Evolutionary conservation across 768 basidiomycete genomes (phyloP), one percentile per base, ranked within the genome.

Genomic region (Termitomyces sp.): DNA sequence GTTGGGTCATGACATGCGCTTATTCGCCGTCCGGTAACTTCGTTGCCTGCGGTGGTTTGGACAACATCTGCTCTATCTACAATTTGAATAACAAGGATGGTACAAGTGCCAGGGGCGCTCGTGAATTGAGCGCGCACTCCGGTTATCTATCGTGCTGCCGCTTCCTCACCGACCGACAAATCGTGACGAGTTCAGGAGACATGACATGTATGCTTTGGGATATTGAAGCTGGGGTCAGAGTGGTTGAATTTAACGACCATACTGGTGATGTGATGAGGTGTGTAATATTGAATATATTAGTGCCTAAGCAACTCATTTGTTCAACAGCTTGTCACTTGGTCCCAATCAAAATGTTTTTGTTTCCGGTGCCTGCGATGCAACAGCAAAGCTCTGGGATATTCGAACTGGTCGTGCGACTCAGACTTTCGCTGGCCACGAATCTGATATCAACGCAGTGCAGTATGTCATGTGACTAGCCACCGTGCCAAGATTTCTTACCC

Each of bases 191-290:
- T 64, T 98, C 95, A 34, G 96, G 96, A 53, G 96, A 99, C 70
- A 99, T 99, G 96, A 97, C 96, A 32, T 99, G 96, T 71, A 98
- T 99, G 95, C 81, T 98, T 28, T 99, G 97, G 96, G 96, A 99
- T 72, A 93, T 99, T 57, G 96, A 99, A 72, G 93, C 93, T 24
- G 97, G 96, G 60, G 93, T 96, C 1, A 78, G 96, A 59, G 90
- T 95, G n/a, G 90, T 96, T 64, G 97, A 98, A 74, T 99, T 99
- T 71, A 97, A 91, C 67, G 96, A 99, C 72, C 96, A 99, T 68
- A 98, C 97, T 15, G 96, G 97, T 42, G 96, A 99, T 75, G 96
- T 99, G 57, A 99, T 99, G 96, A 98, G 94, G 96, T 96, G 66
- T 64, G 80, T 51, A 19, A 38, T 22, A 19, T 68, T 26, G 24